Base-by-base conservation (phyloP, 2,329 filamentous ascomycete genomes). In the Fusarium domesticum region DNA sequence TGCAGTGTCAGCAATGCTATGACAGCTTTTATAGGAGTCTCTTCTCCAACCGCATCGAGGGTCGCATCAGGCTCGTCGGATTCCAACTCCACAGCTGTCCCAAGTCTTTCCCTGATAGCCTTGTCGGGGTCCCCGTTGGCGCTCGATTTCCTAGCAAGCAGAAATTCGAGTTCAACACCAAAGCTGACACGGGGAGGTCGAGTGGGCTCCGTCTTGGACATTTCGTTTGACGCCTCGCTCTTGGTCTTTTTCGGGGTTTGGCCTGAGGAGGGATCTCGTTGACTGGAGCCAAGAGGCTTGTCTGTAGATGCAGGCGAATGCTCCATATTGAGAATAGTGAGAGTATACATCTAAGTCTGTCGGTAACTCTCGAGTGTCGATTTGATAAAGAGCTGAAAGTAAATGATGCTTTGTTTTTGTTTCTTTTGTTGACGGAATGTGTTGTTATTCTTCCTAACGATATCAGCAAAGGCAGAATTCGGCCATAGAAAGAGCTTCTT, bases 131-230 rank as follows among this genome's bases (percentile, higher is more conserved):
- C 39, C 12, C 6, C 6, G 16, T 11, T 12, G 2, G 6, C 10
- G 5, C 16, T 6, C 3, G 6, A 5, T 2, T 16, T 6, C 8
- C 18, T 10, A 45, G 38, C 51, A 40, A 46, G 37, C n/a, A 56
- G 34, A 16, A 51, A 59, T 30, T 51, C 58, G 16, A 53, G 19
- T 40, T 55, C 54, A 14, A 54, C 47, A 2, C 58, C 57, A 20
- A 55, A 61, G 35, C 53, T 52, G 8, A 51, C 31, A 8, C 45
- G 46, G 8, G 48, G 50, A 19, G 50, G 53, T 5, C 48, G 45
- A 12, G 47, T 56, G 19, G 48, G 37, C 5, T 37, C 20, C 28
- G 23, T 54, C 40, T 34, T 44, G n/a, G n/a, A n/a, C n/a, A n/a
- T n/a, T n/a, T n/a, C n/a, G n/a, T n/a, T n/a, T n/a, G n/a, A n/a